Evolutionary conservation across 2,329 filamentous ascomycete genomes (phyloP), one percentile per base, ranked within the genome.

Genomic region (Stenocarpella maydis): DNA sequence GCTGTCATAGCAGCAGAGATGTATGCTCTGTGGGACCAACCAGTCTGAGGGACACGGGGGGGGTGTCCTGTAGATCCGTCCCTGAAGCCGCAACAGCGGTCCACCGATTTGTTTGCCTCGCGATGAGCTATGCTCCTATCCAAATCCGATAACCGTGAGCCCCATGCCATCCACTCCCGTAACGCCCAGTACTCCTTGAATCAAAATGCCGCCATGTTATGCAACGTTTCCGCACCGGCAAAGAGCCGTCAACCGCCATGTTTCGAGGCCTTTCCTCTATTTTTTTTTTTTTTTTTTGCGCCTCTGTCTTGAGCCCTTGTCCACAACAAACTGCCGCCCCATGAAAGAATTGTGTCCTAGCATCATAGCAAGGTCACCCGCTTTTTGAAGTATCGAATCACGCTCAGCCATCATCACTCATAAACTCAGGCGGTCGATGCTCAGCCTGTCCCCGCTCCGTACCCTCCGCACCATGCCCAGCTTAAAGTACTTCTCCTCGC

Each of bases 401-500:
- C 5, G 31, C 43, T 43, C 8, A 12, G 8, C 9, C 58, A 19
- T 17, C 58, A 19, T 49, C 14, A 19, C 17, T 88, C 82, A 94
- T 80, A 95, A 83, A 76, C 92, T 94, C 78, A 95, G 79, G 67
- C 91, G 86, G 80, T 95, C 92, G 69, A 94, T 80, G 74, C 92
- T 94, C 74, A 94, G 79, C 50, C 92, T 86, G 77, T 94, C 92
- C 67, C 91, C 90, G 78, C 92, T 95, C 76, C 89, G 84, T 69
- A 92, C 89, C 67, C 91, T 83, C 77, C 90, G 87, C 60, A 95
- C 89, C 73, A 95, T 92, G 52, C 91, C 92, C 53, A 95, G 82
- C 81, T 93, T 93, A 79, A 94, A 95, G 81, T 93, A 94, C 75
- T 88, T 88, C 78, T 95, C 92, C 76, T 95, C 92, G n/a, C 92